Percentiles rank a stretch among this genome's conserved stretches.
These are phyloP conservation scores for Mycena kentingensis DNA, from an alignment of 768 basidiomycete species.

Conservation along the genomic window DNA sequence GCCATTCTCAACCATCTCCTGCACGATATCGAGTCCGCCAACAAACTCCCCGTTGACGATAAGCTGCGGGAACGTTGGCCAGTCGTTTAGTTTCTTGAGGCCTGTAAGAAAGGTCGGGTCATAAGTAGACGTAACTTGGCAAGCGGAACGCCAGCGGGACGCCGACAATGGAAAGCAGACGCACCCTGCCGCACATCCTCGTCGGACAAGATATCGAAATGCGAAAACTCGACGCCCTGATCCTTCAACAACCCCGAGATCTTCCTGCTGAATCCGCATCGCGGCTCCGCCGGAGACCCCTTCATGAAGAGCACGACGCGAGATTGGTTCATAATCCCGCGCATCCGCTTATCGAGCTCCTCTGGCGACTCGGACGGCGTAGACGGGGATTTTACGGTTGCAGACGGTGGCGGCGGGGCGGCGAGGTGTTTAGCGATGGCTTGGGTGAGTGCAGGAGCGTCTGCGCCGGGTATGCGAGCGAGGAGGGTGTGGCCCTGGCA, in stretches of 20 bases:
- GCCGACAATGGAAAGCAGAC: conserved; percentile 22
- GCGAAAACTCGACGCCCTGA: conserved; percentile 63
- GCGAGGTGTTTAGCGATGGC: conserved; percentile 61
- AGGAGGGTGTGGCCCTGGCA: conserved; percentile 86
- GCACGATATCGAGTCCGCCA: conserved; percentile 91
- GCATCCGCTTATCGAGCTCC: conserved; percentile 66
- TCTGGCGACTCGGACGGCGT: conserved; percentile 54
- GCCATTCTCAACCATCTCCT: conserved; percentile 82
- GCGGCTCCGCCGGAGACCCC: conserved; percentile 72
- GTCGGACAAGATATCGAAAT: conserved; percentile 84
- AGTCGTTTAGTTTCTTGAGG: conserved; percentile 77
- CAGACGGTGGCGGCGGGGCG: conserved; percentile 51
- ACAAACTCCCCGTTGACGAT: conserved; percentile 90
- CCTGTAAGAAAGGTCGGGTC: conserved; percentile 38
- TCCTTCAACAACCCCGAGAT: conserved; percentile 69
- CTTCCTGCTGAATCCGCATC: conserved; percentile 84
- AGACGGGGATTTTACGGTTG: conserved; percentile 28
- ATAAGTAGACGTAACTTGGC: neutral
- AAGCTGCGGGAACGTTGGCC: conserved; percentile 89
- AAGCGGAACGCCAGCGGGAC: neutral
- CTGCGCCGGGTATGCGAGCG: conserved; percentile 75
- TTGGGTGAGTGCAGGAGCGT: conserved; percentile 63
- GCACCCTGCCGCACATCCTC: conserved; percentile 80
- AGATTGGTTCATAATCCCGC: conserved; percentile 73
- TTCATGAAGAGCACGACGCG: conserved; percentile 91